Base-by-base conservation (phyloP, 208 protist species). In the Acanthamoeba royreba region DNA sequence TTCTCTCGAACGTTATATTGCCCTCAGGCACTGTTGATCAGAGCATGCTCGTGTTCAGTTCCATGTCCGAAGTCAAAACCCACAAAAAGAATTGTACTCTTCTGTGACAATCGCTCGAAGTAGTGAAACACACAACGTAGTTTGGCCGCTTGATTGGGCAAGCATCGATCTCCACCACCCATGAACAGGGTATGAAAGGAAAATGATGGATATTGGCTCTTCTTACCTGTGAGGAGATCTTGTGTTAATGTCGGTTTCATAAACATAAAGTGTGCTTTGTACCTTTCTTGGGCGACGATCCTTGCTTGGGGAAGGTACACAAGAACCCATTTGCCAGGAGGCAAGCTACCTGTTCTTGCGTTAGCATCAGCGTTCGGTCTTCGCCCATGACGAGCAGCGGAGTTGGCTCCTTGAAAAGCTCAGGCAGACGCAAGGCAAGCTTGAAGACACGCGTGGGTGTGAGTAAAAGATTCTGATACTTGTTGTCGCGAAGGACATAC, bases 41-140 rank as follows among this genome's bases (percentile, higher is more conserved):
- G 43, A 85, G 19, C 40, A 22, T 22, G 8, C n/a, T n/a, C n/a
- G n/a, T n/a, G n/a, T n/a, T n/a, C n/a, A n/a, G n/a, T n/a, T n/a
- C n/a, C n/a, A n/a, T n/a, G n/a, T n/a, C n/a, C n/a, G 40, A 86
- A 49, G 2, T 15, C 15, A 38, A 61, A 47, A 38, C 7, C 28
- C 8, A 86, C 13, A 49, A 49, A 42, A 49, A 85, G 72, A 33
- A 55, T 19, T 38, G 53, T 5, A 89, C 81, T 89, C 35, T 42
- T 1, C 8, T 89, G 63, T 66, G 88, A 2, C 8, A 92, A 11
- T 4, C 88, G 88, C 35, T 92, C 88, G n/a, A 92, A 92, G 8
- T 92, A 92, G 38, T 92, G 88, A 28, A 92, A 74, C 28, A 92
- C 5, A 33, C 88, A 92, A 22, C 88, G 88, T 28, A 92, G 88